Base-by-base conservation (phyloP, 2,329 filamentous ascomycete genomes). In the Cylindrodendrum hubeiense region DNA sequence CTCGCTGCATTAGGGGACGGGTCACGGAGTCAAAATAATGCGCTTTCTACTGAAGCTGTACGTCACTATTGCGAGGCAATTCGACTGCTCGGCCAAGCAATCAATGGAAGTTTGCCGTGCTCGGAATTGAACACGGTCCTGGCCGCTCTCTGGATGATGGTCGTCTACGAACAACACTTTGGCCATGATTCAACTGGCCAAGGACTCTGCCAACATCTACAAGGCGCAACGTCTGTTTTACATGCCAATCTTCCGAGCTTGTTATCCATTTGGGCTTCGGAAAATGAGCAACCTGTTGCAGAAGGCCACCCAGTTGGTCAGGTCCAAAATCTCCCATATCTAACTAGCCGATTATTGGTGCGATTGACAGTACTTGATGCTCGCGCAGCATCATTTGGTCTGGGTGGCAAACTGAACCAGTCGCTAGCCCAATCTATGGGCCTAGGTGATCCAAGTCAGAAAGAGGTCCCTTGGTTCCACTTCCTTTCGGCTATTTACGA, bases 401-500 rank as follows among this genome's bases (percentile, higher is more conserved):
- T 56, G 17, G 53, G 53, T 2, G 53, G 53, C 10, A 39, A 56
- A 15, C 39, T 56, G 2, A 56, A 56, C 17, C 41, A 33, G 10
- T 56, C 53, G 5, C 28, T 56, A 15, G 53, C 53, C 3, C 26
- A 46, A 26, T 34, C 43, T 4, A 56, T 56, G 53, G 53, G 53
- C 19, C n/a, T 37, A 7, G n/a, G 15, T 8, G 26, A 43, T 4
- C n/a, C 41, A 13, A 19, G 4, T 4, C 39, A 47, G n/a, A 33
- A 26, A 17, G 41, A 46, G 17, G 12, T 26, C 1, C 30, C 53
- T 21, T 56, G 53, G 53, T 56, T 33, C 8, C 26, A 37, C 33
- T 56, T 56, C 46, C 41, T 56, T 4, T 56, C 53, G 10, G 41
- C 39, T 4, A 56, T 56, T 33, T 56, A 56, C 9, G 41, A 56